These are phyloP conservation scores for Barbatosphaeria neglecta DNA, from an alignment of 495 filamentous ascomycete species.

Conservation along the genomic window DNA sequence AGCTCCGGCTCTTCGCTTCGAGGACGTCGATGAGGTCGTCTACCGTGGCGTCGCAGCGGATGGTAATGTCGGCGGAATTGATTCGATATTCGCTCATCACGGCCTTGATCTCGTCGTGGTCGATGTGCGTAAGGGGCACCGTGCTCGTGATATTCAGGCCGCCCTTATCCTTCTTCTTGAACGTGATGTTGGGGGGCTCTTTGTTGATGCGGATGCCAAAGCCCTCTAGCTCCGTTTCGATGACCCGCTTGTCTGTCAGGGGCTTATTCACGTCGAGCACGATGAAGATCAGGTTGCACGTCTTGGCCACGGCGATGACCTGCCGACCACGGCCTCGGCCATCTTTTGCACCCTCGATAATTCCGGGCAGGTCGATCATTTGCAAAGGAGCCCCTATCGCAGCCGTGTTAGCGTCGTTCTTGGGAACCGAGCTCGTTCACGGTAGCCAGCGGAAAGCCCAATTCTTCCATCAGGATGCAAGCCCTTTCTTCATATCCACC, in stretches of 20 bases:
- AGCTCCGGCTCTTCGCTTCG: slow-evolving; percentile 87
- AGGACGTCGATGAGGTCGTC: slow-evolving; percentile 90
- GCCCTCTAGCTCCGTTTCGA: slow-evolving; percentile 92
- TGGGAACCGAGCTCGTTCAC: too few species aligned
- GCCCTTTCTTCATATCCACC: too few species aligned
- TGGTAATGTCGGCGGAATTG: slow-evolving; percentile 92
- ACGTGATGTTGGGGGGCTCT: slow-evolving; percentile 88
- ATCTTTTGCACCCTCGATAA: slow-evolving; percentile 97
- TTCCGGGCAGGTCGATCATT: slow-evolving; percentile 97
- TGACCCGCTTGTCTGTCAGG: slow-evolving; percentile 89
- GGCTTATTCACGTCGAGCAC: slow-evolving; percentile 98
- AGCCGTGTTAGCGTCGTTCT: not conserved
- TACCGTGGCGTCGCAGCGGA: slow-evolving; percentile 81
- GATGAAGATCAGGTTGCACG: slow-evolving; percentile 97
- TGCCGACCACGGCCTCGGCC: slow-evolving; percentile 96
- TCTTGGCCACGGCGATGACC: slow-evolving; percentile 97
- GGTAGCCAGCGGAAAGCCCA: too few species aligned
- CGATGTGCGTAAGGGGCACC: slow-evolving; percentile 80
- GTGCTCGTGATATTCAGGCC: slow-evolving; percentile 91
- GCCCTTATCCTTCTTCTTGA: slow-evolving; percentile 99
- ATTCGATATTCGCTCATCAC: slow-evolving; percentile 97
- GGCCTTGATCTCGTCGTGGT: slow-evolving; percentile 91
- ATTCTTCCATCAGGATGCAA: too few species aligned
- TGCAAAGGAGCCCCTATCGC: slow-evolving; percentile 72
- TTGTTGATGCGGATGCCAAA: slow-evolving; percentile 99